Conservation (phyloP, 1,139 yeast genomes). For the Hanseniaspora uvarum region DNA sequence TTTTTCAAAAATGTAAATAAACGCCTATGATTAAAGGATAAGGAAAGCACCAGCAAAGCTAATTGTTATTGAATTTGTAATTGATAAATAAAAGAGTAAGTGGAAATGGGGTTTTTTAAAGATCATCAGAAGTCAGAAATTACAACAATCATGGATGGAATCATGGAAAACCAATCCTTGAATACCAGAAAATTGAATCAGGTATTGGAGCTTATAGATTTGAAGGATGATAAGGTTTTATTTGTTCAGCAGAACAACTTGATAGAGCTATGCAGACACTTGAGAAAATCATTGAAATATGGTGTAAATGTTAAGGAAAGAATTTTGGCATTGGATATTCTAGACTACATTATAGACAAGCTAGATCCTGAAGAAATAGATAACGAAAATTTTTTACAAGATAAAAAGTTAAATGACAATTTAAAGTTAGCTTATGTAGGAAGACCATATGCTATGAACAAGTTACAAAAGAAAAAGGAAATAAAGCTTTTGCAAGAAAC, state of each 20-base stretch:
- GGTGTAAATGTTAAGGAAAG: conserved; percentile 36
- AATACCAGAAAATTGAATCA: conserved; percentile 26
- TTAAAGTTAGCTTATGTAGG: conserved; percentile 13
- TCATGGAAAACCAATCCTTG: conserved; percentile 33
- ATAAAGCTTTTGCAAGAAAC: conserved; percentile 7
- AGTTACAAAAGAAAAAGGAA: conserved; percentile 24
- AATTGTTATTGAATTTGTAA: too few relatives aligned
- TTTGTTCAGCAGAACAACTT: conserved; percentile 25
- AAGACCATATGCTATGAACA: conserved; percentile 18
- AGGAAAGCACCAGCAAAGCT: too few relatives aligned
- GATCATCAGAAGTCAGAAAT: conserved; percentile 48
- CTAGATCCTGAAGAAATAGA: conserved; percentile 11
- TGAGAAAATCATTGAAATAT: conserved; percentile 78
- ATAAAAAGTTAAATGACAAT: conserved; percentile 10
- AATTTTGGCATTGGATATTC: conserved; percentile 4
- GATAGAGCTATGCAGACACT: conserved; percentile 76
- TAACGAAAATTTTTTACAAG: conserved; percentile 12
- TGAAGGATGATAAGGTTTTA: conserved; percentile 19
- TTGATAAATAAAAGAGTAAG: neutral
- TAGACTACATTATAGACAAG: conserved; percentile 15
- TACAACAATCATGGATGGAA: conserved; percentile 39
- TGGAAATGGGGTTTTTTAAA: conserved; percentile 41
- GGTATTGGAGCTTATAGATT: conserved; percentile 10
- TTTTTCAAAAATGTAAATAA: neutral
- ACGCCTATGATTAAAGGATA: neutral